Conservation (phyloP, 163 green algal genomes). For the Chlorella variabilis region DNA sequence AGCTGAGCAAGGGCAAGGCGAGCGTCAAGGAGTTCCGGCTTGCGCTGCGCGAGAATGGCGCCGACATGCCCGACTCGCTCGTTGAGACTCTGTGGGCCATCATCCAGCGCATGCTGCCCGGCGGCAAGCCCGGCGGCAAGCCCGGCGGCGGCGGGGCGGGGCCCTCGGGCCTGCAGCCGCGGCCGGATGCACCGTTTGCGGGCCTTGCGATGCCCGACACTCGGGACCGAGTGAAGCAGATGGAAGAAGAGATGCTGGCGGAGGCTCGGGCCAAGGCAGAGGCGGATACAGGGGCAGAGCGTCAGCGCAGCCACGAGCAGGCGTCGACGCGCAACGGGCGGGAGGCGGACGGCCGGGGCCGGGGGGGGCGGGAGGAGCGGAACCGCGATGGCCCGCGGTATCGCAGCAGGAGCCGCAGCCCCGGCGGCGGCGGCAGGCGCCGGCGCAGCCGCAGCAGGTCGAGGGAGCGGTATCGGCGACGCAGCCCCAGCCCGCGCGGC, state of each 20-base stretch:
- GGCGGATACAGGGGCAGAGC: neutral
- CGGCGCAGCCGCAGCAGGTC: constrained; percentile 30
- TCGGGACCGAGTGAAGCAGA: constrained; percentile 75
- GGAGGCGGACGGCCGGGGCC: constrained; percentile 27
- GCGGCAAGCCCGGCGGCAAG: neutral
- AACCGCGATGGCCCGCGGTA: constrained; percentile 46
- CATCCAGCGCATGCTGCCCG: constrained; percentile 62
- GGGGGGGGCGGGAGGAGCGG: constrained; percentile 35
- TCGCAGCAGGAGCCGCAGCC: constrained; percentile 25
- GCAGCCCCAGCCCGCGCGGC: constrained; percentile 1
- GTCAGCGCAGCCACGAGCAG: neutral
- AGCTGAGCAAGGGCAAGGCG: constrained; percentile 68
- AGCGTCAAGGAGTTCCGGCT: constrained; percentile 68
- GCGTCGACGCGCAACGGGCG: neutral
- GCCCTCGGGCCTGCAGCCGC: constrained; percentile 1
- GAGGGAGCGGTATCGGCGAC: constrained; percentile 25
- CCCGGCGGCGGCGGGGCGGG: neutral
- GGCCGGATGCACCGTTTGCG: constrained; percentile 44
- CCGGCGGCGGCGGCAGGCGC: neutral
- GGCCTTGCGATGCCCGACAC: constrained; percentile 84
- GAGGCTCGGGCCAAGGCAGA: constrained; percentile 47
- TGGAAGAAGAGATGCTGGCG: constrained; percentile 77
- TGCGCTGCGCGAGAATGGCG: constrained; percentile 66
- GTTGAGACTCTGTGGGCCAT: constrained; percentile 78
- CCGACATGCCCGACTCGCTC: constrained; percentile 74